phyloP scores from a whole-genome alignment of 371 early-diverging fungal genomes.

The Haplosporangium sp. region DNA sequence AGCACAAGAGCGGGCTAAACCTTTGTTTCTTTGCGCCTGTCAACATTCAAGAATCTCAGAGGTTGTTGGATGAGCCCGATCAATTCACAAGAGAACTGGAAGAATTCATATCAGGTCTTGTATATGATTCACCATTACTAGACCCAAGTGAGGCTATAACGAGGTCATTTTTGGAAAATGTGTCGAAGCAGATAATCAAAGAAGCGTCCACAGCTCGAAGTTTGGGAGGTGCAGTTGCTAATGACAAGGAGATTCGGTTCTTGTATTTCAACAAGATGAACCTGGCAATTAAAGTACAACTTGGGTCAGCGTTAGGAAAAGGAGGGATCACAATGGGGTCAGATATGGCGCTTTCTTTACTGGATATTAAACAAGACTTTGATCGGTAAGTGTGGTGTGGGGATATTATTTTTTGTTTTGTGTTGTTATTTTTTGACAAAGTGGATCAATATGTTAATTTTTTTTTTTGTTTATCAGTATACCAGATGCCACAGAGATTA shows the following conservation, averaged over 20 bases:
- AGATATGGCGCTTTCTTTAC: conserved; percentile 52
- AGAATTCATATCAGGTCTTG: conserved; percentile 22
- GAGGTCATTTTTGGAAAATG: conserved; percentile 35
- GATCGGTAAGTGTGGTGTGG: conserved; percentile 46
- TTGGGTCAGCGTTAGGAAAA: conserved; percentile 28
- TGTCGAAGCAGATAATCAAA: conserved; percentile 37
- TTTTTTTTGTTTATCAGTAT: conserved; percentile 26
- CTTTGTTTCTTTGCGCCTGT: conserved; percentile 41
- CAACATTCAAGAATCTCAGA: conserved; percentile 16
- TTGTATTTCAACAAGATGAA: conserved; percentile 54
- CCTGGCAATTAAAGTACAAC: conserved; percentile 48
- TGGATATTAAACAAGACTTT: conserved; percentile 69
- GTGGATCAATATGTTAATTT: not conserved
- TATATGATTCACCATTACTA: conserved; percentile 25
- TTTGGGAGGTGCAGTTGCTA: conserved; percentile 32
- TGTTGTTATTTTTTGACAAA: not conserved
- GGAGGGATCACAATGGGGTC: conserved; percentile 35
- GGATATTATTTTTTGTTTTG: not conserved
- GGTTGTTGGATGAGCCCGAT: conserved; percentile 32
- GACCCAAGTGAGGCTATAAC: conserved; percentile 15
- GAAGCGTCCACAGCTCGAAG: conserved; percentile 41
- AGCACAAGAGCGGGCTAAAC: conserved; percentile 54
- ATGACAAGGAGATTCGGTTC: conserved; percentile 52
- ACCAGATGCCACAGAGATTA: conserved; percentile 65
- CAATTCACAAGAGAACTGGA: conserved; percentile 39